These are phyloP conservation scores for Penicillium thymicola DNA, from an alignment of 2,329 filamentous ascomycete species.

Conservation along the genomic window DNA sequence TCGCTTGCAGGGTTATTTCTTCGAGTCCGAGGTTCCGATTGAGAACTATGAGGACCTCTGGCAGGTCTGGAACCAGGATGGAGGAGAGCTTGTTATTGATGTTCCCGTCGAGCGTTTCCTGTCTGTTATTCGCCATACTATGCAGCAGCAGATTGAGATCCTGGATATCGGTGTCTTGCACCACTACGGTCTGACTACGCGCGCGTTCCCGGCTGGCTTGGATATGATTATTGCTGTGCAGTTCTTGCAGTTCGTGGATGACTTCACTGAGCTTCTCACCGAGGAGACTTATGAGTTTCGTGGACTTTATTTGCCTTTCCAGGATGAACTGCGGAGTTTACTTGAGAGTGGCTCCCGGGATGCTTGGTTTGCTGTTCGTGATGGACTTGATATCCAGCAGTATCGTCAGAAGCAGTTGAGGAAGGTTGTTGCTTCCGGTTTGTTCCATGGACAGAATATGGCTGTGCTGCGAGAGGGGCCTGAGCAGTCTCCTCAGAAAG, in stretches of 20 bases:
- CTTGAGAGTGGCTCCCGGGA: conserved; percentile 27
- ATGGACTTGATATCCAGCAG: conserved; percentile 1
- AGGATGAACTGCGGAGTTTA: conserved; percentile 26
- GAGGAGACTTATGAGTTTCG: conserved; percentile 7
- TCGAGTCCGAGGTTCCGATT: conserved; percentile 24
- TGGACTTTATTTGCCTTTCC: conserved; percentile 10
- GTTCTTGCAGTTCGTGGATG: conserved; percentile 31
- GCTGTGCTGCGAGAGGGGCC: background rate
- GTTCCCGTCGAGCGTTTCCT: conserved; percentile 22
- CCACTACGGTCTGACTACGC: conserved; percentile 18
- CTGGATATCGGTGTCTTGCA: conserved; percentile 26
- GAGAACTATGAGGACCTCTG: conserved; percentile 28
- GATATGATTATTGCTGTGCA: conserved; percentile 32
- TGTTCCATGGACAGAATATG: background rate
- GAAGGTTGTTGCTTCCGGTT: background rate
- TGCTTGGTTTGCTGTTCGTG: conserved; percentile 26
- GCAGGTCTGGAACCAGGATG: conserved; percentile 8
- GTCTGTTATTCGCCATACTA: conserved; percentile 19
- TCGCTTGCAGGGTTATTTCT: conserved; percentile 26
- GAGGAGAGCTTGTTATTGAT: conserved; percentile 23
- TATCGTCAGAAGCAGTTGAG: conserved; percentile 8
- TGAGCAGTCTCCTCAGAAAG: background rate
- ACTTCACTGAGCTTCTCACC: conserved; percentile 23
- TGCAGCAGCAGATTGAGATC: conserved; percentile 14
- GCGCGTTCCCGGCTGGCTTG: conserved; percentile 26